phyloP scores from a whole-genome alignment of 2,329 filamentous ascomycete species.

The Cordyceps cateniannulata region DNA sequence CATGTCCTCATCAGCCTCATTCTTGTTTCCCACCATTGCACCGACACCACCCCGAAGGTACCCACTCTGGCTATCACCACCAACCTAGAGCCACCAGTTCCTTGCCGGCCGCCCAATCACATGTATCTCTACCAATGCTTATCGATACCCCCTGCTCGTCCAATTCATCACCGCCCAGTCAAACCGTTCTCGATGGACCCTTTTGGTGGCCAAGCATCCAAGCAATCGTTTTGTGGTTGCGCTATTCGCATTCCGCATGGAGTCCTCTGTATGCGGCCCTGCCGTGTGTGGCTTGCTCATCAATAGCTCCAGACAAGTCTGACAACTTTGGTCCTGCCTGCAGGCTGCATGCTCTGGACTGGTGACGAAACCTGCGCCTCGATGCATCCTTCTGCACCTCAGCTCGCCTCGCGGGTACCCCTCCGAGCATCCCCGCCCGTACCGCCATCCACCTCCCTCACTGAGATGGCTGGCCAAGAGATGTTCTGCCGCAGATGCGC shows the following conservation, averaged over 20 bases:
- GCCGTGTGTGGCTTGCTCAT: background rate
- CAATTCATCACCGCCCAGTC: background rate
- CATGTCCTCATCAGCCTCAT: conserved; percentile 2
- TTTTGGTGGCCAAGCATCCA: background rate
- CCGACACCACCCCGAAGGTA: background rate
- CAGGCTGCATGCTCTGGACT: background rate
- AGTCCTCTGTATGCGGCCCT: background rate
- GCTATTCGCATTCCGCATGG: background rate
- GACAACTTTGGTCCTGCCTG: background rate
- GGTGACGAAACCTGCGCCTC: background rate
- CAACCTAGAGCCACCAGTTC: background rate
- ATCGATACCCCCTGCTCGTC: conserved; percentile 1
- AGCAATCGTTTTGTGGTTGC: too few relatives aligned
- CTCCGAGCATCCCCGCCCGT: background rate
- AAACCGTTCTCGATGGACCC: background rate
- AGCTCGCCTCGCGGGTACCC: background rate
- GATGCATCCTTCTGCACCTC: background rate
- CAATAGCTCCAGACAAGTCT: background rate
- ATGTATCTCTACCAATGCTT: conserved; percentile 1
- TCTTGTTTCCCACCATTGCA: background rate
- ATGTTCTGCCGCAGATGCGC: background rate
- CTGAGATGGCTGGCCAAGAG: background rate
- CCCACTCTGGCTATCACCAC: background rate
- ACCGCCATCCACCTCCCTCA: background rate
- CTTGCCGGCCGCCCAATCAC: background rate